phyloP scores from a whole-genome alignment of 2,329 filamentous ascomycete genomes.

The Ophiosphaerella narmari region DNA sequence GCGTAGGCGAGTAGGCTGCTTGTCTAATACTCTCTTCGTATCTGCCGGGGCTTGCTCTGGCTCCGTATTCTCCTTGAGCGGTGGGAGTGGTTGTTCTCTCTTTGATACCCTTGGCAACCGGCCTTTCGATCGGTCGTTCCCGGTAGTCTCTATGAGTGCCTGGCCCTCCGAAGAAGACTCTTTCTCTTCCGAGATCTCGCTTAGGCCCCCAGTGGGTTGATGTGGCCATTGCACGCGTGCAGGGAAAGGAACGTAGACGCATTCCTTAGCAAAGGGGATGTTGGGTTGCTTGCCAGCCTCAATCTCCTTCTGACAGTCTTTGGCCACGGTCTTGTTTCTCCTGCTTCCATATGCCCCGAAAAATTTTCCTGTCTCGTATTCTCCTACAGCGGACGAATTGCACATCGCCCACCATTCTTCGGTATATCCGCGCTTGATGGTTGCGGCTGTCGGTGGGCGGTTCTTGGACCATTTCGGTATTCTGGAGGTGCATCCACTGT shows the following conservation, averaged over 20 bases:
- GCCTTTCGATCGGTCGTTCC: slow-evolving; percentile 48
- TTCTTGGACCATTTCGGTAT: slow-evolving; percentile 55
- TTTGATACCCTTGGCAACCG: slow-evolving; percentile 26
- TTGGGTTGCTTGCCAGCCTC: slow-evolving; percentile 53
- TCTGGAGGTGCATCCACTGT: slow-evolving; percentile 50
- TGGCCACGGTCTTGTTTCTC: slow-evolving; percentile 55
- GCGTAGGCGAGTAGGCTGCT: slow-evolving; percentile 43
- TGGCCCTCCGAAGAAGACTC: slow-evolving; percentile 46
- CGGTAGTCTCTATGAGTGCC: slow-evolving; percentile 51
- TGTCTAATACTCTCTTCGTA: slow-evolving; percentile 37
- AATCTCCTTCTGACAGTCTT: slow-evolving; percentile 56
- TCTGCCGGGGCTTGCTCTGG: slow-evolving; percentile 33
- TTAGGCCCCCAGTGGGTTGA: slow-evolving; percentile 36
- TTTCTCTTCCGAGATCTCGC: slow-evolving; percentile 49
- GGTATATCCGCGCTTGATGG: slow-evolving; percentile 53
- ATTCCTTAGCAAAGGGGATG: slow-evolving; percentile 55
- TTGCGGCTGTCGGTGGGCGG: slow-evolving; percentile 49
- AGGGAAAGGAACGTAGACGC: slow-evolving; percentile 54
- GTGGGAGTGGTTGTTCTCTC: slow-evolving; percentile 31
- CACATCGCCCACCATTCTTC: slow-evolving; percentile 58
- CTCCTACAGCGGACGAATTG: slow-evolving; percentile 56
- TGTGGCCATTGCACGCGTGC: slow-evolving; percentile 46
- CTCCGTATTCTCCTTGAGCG: slow-evolving; percentile 45
- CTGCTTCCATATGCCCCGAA: slow-evolving; percentile 55
- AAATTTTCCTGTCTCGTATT: slow-evolving; percentile 51